Base-by-base conservation (phyloP, 2,329 filamentous ascomycete genomes). In the Phaeosphaeria sp. region DNA sequence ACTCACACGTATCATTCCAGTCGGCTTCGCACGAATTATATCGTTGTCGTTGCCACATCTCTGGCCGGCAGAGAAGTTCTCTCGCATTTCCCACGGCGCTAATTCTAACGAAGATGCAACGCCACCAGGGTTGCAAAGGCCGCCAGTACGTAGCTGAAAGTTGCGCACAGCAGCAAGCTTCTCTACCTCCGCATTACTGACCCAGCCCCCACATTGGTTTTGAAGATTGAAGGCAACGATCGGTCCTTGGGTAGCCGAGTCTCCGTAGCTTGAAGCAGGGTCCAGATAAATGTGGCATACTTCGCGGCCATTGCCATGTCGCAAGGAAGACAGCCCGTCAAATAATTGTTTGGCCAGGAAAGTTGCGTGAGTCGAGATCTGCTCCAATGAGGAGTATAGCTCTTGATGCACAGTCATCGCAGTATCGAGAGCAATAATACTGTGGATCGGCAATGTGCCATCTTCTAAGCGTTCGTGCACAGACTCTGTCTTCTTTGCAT, bases 61-160 rank as follows among this genome's bases (percentile, higher is more conserved):
- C 71, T 93, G 88, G 0, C 95, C 95, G 1, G 89, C 86, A 0
- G 90, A 92, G 69, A 95, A 97, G 72, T 97, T 96, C 57, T 85
- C 84, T 66, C 84, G 89, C 84, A 97, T 89, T 71, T 98, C 93
- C 85, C 89, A 90, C 0, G 92, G 87, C 47, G 89, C 84, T 52
- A 97, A 82, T 1, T 82, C 81, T n/a, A 98, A 83, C 20, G 88
- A 86, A 1, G 84, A 82, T 15, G 93, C 90, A 56, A 96, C 86
- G 1, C 93, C 93, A 10, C 93, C 95, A 1, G 95, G 94, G 68
- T 97, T 97, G 78, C 95, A 99, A 1, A 97, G 82, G 0, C 92
- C 90, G 5, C 95, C 95, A 0, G 92, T 97, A 39, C 95, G 87
- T 18, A 98, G 80, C 69, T 97, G 92, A 43, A 98, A 90, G 49